phyloP scores from a whole-genome alignment of 2,329 filamentous ascomycete species.

The Aureobasidium sp. region DNA sequence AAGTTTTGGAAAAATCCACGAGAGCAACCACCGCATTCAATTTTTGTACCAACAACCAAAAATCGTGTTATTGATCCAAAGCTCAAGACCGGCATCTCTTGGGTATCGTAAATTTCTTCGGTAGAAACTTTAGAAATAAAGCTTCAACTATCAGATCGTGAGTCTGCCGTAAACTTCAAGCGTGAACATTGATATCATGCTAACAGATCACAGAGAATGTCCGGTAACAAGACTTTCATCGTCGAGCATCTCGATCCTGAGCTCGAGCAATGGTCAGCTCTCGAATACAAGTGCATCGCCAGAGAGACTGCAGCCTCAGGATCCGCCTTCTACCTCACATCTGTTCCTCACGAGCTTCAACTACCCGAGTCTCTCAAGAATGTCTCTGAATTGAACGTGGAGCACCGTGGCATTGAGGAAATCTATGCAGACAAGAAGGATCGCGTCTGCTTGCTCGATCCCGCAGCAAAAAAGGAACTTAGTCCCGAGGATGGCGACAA shows the following conservation, averaged over 20 bases:
- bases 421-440: conserved; percentile 66
- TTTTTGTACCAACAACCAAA: not conserved
- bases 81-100: not conserved
- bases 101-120: not conserved
- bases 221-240: conserved; percentile 61
- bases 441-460: conserved; percentile 83
- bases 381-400: conserved; percentile 60
- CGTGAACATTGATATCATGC: not conserved
- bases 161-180: not conserved
- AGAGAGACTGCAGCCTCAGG: conserved; percentile 64
- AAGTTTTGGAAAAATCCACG: not conserved
- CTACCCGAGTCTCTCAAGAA: conserved; percentile 52
- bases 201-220: not conserved
- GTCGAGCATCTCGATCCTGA: conserved; percentile 96
- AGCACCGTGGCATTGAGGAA: conserved; percentile 69
- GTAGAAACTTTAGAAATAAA: not conserved
- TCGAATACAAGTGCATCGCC: conserved; percentile 87
- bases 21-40: not conserved
- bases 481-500: conserved; percentile 70
- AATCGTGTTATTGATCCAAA: not conserved
- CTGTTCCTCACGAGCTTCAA: conserved; percentile 61
- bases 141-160: not conserved
- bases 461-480: conserved; percentile 72
- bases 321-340: conserved; percentile 72
- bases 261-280: conserved; percentile 84